phyloP scores from a whole-genome alignment of 2,329 filamentous ascomycete species.

The Trichophyton schoenleinii region DNA sequence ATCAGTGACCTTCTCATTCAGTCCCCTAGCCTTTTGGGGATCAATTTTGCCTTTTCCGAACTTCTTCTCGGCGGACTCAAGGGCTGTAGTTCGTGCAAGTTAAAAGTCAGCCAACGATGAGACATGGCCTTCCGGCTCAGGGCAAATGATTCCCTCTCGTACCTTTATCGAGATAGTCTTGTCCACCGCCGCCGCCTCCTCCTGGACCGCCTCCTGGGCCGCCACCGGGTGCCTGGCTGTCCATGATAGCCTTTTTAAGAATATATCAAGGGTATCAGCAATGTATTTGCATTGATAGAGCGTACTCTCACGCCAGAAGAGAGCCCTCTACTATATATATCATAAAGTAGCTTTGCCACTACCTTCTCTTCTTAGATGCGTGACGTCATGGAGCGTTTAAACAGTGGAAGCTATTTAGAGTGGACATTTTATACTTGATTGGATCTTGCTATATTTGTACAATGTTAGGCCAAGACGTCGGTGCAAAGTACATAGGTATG shows the following conservation, averaged over 20 bases:
- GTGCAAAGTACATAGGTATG: background rate
- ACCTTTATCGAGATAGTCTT: slow-evolving; percentile 4
- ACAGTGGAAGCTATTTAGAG: background rate
- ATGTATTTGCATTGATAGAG: background rate
- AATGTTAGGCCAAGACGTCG: background rate
- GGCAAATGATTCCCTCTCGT: background rate
- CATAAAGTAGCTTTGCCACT: background rate
- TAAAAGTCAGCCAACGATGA: background rate
- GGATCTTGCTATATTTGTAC: background rate
- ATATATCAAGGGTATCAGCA: background rate
- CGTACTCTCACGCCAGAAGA: background rate
- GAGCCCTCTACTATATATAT: background rate
- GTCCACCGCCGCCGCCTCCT: background rate
- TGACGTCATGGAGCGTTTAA: background rate
- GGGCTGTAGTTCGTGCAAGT: background rate
- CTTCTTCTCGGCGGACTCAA: background rate
- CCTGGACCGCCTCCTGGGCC: background rate
- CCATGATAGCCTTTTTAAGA: background rate
- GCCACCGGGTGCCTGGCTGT: background rate
- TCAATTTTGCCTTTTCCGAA: slow-evolving; percentile 4
- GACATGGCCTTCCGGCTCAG: background rate
- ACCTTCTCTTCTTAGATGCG: background rate
- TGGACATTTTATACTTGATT: background rate
- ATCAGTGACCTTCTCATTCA: slow-evolving; percentile 3
- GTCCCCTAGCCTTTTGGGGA: background rate